Base-by-base conservation (phyloP, 2,329 filamentous ascomycete species). In the Pseudogymnoascus sp. region DNA sequence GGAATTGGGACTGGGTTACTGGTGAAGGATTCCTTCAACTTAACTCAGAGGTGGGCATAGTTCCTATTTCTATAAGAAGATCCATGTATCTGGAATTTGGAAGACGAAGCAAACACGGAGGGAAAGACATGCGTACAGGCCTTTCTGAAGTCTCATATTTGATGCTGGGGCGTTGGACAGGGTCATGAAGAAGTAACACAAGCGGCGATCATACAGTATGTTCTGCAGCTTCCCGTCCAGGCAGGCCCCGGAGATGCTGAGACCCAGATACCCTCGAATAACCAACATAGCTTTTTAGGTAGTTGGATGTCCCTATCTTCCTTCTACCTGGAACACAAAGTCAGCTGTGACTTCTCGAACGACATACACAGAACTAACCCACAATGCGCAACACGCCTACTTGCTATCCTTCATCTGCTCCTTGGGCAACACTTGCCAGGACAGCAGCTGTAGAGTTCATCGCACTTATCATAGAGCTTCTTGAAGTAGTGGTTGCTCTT, bases 111-210 rank as follows among this genome's bases (percentile, higher is more conserved):
- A 56, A 56, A 33, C 47, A 56, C 1, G n/a, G 25, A 33, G 33
- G 8, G 16, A 5, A 2, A 56, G 10, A 6, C n/a, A 53, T 7
- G 47, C 12, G 18, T 33, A 56, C 25, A 56, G 14, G 4, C 3
- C 18, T 12, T 33, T 31, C n/a, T 33, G 28, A 56, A 18, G 47
- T n/a, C 47, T 56, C 25, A 18, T 10, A 33, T 33, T 33, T 56
- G n/a, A 33, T 33, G 47, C 47, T 33, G 25, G 25, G 28, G 47
- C n/a, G 47, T 31, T 4, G 25, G 47, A 56, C 25, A 14, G n/a
- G 25, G 10, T 56, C 47, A 18, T 56, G n/a, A 56, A 50, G 44
- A 50, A 33, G 47, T 56, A 56, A 56, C 47, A 56, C 47, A 56
- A 33, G 31, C 10, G 14, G 47, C 28, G n/a, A 56, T 56, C 47